Evolutionary conservation across 164 flowering plant genomes (phyloP), one percentile per base, ranked within the genome.

Genomic region (Liriodendron chinense): DNA sequence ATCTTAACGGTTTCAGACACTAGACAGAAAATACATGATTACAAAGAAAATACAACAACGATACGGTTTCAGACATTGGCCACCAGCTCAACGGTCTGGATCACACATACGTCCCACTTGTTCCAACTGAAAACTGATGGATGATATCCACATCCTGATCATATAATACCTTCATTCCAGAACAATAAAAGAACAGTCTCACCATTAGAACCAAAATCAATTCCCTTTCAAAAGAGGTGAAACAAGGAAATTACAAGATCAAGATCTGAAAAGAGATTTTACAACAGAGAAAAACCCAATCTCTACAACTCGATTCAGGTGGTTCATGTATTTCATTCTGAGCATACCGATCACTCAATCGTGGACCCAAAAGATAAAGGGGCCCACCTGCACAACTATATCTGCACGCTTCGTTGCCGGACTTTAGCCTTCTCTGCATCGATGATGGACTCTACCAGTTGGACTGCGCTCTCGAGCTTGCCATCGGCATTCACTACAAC

Each of bases 341-440:
- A 12, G 9, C 16, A 2, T 9, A 12, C 53, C 53, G 10, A 49
- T 12, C 10, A 49, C 7, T 7, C 53, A 49, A 49, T 12, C 7
- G 18, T 53, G 13, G 59, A 16, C 16, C 59, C 18, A 53, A 53
- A 53, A 53, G 2, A 53, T 53, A 53, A 12, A 12, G 2, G 59
- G 16, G 59, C n/a, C 47, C 21, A 34, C 69, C 69, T 26, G n/a
- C 6, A 67, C 72, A 23, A 13, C 71, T 74, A 92, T 13, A 94
- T 70, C 25, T 72, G 83, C 9, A 83, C 85, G 8, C 23, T 82
- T 76, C 88, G 87, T 28, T 88, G 95, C 64, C 68, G 77, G 26
- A 94, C 96, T 81, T 81, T 93, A 48, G 97, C 96, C 75, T 91
- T 93, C 89, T 94, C 97, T 0, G 97, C 96, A 82, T 91, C 94